A percentile compares a stretch with the other conserved stretches of the same genome.
These are phyloP conservation scores for Oryza meyeriana DNA, from an alignment of 176 grass and related monocot genomes.

Conservation along the genomic window DNA sequence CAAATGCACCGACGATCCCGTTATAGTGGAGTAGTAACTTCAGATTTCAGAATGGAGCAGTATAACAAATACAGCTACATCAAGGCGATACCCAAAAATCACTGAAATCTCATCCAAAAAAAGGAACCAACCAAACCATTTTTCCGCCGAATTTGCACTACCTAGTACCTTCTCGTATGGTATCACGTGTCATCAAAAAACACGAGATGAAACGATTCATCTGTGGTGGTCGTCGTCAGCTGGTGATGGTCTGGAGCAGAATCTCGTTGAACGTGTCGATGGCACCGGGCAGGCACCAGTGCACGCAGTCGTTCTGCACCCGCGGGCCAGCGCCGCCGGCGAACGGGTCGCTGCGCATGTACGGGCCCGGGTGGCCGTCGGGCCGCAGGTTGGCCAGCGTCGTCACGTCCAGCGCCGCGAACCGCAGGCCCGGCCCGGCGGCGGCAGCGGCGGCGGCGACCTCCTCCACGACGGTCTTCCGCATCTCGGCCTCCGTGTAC, in stretches of 20 bases:
- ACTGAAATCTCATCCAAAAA: too few relatives aligned
- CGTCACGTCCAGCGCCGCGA: constrained; percentile 70
- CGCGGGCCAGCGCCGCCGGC: constrained; percentile 17
- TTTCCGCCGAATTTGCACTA: neutral
- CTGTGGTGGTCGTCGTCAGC: neutral
- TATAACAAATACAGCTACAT: too few relatives aligned
- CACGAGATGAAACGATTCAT: neutral
- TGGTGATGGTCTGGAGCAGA: constrained; percentile 35
- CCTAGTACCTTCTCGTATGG: neutral
- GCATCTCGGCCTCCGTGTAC: constrained; percentile 64
- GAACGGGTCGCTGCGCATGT: constrained; percentile 72
- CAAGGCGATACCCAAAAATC: too few relatives aligned
- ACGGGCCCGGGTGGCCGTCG: constrained; percentile 78
- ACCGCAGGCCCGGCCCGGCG: constrained; percentile 13
- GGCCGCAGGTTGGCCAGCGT: constrained; percentile 60
- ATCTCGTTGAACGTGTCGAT: constrained; percentile 85
- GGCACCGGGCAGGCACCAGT: constrained; percentile 82
- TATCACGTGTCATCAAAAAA: too few relatives aligned
- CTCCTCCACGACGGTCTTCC: constrained; percentile 54
- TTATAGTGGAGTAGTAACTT: too few relatives aligned
- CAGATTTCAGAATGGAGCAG: too few relatives aligned
- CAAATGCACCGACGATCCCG: neutral
- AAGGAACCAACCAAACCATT: too few relatives aligned
- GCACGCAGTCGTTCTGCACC: constrained; percentile 92
- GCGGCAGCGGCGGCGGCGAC: constrained; percentile 13